A percentile compares a stretch with the other conserved stretches of the same genome.
Evolutionary conservation across 345 rosid species (phyloP).

Genomic region (Murraya paniculata): DNA sequence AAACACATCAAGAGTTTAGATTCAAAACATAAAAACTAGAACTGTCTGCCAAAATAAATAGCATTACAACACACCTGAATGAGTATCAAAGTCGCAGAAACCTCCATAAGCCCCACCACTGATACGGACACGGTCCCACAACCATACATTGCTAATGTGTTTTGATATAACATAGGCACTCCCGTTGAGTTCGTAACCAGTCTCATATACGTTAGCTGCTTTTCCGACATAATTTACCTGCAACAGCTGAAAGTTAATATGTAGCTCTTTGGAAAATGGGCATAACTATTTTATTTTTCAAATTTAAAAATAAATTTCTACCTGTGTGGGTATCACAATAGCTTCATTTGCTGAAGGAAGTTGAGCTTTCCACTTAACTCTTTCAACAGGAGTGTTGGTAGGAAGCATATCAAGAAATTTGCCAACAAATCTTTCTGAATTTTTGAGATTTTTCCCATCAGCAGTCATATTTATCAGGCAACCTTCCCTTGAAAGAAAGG

Average conservation of each 20-base stretch:
- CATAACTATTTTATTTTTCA: neutral
- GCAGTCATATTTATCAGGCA: conserved; percentile 91
- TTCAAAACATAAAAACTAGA: neutral
- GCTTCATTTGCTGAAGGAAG: conserved; percentile 80
- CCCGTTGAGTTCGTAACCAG: conserved; percentile 79
- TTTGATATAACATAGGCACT: conserved; percentile 94
- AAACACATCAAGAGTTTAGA: conserved; percentile 18
- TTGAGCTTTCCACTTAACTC: conserved; percentile 53
- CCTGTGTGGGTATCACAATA: conserved; percentile 93
- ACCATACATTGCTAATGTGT: conserved; percentile 84
- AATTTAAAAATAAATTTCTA: conserved; percentile 9
- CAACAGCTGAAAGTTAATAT: conserved; percentile 10
- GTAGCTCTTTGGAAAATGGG: neutral
- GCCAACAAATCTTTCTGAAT: conserved; percentile 56
- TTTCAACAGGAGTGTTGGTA: conserved; percentile 40
- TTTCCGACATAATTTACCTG: conserved; percentile 98
- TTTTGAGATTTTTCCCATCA: conserved; percentile 63
- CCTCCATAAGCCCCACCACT: conserved; percentile 99
- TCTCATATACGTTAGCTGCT: conserved; percentile 74
- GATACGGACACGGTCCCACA: conserved; percentile 97
- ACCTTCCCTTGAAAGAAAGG: conserved; percentile 70
- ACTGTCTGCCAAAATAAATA: neutral
- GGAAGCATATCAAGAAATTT: conserved; percentile 92
- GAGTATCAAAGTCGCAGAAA: conserved; percentile 88
- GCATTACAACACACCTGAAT: conserved; percentile 57